Percentiles rank a stretch among this genome's conserved stretches.
Evolutionary conservation across 257 asterid species (phyloP).

Genomic region (Hygrophila difformis): DNA sequence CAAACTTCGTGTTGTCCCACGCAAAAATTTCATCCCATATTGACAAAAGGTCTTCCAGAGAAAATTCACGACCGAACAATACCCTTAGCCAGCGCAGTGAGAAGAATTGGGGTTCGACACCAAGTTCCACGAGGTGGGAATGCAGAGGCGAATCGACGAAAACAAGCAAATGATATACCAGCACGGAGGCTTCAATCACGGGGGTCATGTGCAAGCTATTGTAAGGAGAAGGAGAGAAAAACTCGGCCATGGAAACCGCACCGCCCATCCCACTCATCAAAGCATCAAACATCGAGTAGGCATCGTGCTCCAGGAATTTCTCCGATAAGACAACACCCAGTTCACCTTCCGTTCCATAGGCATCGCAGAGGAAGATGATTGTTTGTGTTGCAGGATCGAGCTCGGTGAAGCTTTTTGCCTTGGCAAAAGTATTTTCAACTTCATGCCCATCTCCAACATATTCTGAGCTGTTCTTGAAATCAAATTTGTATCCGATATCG

Average conservation of each 20-base stretch:
- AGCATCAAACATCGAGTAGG: constrained; percentile 71
- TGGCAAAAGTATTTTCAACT: constrained; percentile 23
- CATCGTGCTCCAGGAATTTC: constrained; percentile 80
- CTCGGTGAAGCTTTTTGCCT: constrained; percentile 29
- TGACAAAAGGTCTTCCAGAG: constrained; percentile 51
- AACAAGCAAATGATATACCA: constrained; percentile 63
- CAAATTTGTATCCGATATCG: constrained; percentile 53
- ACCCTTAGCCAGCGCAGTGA: constrained; percentile 82
- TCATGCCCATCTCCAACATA: constrained; percentile 17
- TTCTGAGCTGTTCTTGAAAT: constrained; percentile 60
- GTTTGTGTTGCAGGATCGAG: constrained; percentile 55
- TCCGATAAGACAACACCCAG: constrained; percentile 68
- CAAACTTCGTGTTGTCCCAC: constrained; percentile 31
- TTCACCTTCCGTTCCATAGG: constrained; percentile 87
- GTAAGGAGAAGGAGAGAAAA: constrained; percentile 41
- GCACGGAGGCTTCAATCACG: constrained; percentile 69
- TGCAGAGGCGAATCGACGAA: constrained; percentile 61
- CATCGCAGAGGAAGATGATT: constrained; percentile 49
- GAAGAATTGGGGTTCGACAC: constrained; percentile 79
- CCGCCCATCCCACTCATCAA: constrained; percentile 64
- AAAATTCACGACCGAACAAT: constrained; percentile 75
- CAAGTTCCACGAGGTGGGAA: constrained; percentile 68
- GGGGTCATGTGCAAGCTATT: constrained; percentile 40
- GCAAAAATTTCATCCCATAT: constrained; percentile 79
- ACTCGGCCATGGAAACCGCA: constrained; percentile 62